Conservation (phyloP, 2,329 filamentous ascomycete genomes). For the Fusarium sp. region DNA sequence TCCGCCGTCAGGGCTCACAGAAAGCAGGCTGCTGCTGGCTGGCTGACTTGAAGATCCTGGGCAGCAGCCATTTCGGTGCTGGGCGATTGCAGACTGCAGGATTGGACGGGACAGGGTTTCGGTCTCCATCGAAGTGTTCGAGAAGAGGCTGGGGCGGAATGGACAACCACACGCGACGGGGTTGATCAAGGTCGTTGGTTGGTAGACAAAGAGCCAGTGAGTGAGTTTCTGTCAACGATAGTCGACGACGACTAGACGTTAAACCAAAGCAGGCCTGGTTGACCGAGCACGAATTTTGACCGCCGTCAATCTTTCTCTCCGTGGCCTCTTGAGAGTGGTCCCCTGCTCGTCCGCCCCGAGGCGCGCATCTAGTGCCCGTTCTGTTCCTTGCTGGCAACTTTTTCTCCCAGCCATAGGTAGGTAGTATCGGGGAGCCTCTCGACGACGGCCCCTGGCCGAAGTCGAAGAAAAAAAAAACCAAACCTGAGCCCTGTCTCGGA, state of each 20-base stretch:
- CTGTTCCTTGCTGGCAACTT: constrained; percentile 20
- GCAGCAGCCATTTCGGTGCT: constrained; percentile 19
- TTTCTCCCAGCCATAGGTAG: constrained; percentile 2
- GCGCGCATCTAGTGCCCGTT: constrained; percentile 30
- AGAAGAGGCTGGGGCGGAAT: constrained; percentile 28
- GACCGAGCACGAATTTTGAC: constrained; percentile 21
- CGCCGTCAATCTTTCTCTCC: constrained; percentile 12
- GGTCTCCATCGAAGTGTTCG: constrained; percentile 28
- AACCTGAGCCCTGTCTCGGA: constrained; percentile 31
- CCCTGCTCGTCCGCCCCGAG: constrained; percentile 33
- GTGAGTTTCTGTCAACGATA: not conserved
- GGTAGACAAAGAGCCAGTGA: not conserved
- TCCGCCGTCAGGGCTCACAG: constrained; percentile 31
- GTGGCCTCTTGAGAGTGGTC: constrained; percentile 9
- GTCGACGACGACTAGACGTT: not conserved
- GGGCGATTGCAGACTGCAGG: constrained; percentile 26
- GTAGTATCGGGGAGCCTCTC: constrained; percentile 2
- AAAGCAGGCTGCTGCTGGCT: not conserved
- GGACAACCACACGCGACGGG: constrained; percentile 25
- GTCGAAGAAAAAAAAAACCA: not conserved
- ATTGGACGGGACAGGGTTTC: constrained; percentile 13
- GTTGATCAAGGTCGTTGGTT: constrained; percentile 15
- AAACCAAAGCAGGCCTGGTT: constrained; percentile 29
- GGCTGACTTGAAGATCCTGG: constrained; percentile 17
- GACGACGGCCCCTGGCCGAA: constrained; percentile 15